Base-by-base conservation (phyloP, 805 yeast species). In the Suhomyces canberraensis region DNA sequence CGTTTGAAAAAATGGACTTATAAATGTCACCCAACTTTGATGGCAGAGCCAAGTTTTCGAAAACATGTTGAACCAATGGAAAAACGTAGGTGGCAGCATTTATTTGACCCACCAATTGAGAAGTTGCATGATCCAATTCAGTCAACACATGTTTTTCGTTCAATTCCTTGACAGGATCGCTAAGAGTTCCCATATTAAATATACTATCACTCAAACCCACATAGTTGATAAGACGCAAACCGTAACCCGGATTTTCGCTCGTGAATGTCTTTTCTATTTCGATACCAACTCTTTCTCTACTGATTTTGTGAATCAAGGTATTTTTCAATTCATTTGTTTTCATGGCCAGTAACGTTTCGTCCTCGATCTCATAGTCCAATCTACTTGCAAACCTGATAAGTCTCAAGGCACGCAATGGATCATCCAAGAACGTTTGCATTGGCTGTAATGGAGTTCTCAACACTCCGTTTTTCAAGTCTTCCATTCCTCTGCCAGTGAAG, bases 371-470 rank as follows among this genome's bases (percentile, higher is more conserved):
- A 53, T 90, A 93, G 32, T 77, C 70, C 52, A 84, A 87, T 39
- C 87, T 76, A 22, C 86, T 72, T 0, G 96, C 93, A 66, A 93
- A 93, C 47, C 99, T 68, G 18, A 93, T 76, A 39, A 93, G 64
- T 43, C 99, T 71, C 39, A 93, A 60, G 2, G 91, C 93, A 41
- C 99, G 73, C 41, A 93, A 71, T 1, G 99, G 99, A 59, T 93
- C 99, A 54, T 93, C 99, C 31, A 81, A 52, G 51, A 93, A 93
- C 1, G 99, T 93, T 51, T 83, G 78, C 27, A 72, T 56, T 4
- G 98, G 95, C 20, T 78, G 81, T 36, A 93, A 68, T 0, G 99
- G 99, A 0, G 98, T 93, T 37, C 96, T 68, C 39, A 93, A 66
- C 0, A 88, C 58, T 0, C 96, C 95, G 18, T 63, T 45, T 28